Conservation (phyloP, 768 basidiomycete species). For the Pisolithus marmoratus region DNA sequence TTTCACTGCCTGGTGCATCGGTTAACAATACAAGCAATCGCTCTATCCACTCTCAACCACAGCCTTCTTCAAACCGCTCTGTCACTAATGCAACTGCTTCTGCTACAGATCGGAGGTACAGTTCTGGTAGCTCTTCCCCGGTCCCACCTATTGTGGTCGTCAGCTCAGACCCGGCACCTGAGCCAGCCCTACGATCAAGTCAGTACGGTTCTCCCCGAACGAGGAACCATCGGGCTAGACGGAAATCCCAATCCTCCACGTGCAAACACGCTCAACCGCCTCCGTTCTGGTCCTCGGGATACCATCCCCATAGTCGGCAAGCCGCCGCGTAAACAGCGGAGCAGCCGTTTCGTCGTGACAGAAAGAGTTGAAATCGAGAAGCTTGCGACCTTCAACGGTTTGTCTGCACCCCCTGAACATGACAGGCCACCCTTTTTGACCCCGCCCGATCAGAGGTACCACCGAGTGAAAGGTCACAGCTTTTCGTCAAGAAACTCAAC, state of each 20-base stretch:
- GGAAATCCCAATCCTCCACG: constrained; percentile 55
- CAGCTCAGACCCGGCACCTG: constrained; percentile 59
- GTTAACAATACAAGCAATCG: constrained; percentile 35
- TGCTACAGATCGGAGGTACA: constrained; percentile 57
- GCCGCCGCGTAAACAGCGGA: constrained; percentile 95
- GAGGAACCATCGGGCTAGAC: constrained; percentile 43
- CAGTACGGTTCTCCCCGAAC: constrained; percentile 43
- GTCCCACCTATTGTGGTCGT: constrained; percentile 86
- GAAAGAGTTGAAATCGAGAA: constrained; percentile 96
- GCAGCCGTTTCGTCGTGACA: constrained; percentile 92
- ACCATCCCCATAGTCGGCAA: constrained; percentile 96
- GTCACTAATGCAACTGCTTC: constrained; percentile 33
- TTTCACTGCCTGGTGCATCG: constrained; percentile 30
- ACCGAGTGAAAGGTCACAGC: constrained; percentile 76
- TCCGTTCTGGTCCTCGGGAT: constrained; percentile 84
- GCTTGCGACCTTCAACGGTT: constrained; percentile 85
- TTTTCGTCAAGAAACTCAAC: constrained; percentile 92
- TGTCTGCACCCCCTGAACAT: constrained; percentile 2
- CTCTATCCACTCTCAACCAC: constrained; percentile 35
- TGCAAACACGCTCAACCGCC: constrained; percentile 62
- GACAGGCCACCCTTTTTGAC: constrained; percentile 9
- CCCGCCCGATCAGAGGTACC: constrained; percentile 62
- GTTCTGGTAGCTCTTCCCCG: constrained; percentile 36
- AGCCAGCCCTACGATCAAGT: constrained; percentile 37
- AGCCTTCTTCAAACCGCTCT: constrained; percentile 37